Percentiles rank a stretch among this genome's conserved stretches.
These are phyloP conservation scores for Citropsis articulata DNA, from an alignment of 345 rosid genomes.

Conservation along the genomic window DNA sequence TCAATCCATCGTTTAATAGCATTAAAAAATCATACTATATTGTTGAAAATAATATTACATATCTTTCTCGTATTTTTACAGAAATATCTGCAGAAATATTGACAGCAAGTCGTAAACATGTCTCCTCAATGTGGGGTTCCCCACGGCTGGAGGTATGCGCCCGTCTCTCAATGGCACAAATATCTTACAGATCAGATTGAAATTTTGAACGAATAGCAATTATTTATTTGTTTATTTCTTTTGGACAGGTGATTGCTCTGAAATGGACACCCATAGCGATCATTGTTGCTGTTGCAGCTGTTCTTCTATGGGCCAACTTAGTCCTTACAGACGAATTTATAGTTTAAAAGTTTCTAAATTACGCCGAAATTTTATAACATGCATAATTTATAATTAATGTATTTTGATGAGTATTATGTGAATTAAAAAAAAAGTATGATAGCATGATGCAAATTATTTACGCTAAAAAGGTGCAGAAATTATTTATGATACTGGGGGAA, in stretches of 20 bases:
- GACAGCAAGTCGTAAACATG: constrained; percentile 5
- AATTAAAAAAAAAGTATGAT: no score
- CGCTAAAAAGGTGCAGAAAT: no score
- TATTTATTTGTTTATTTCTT: not conserved
- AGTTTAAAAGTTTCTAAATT: constrained; percentile 22
- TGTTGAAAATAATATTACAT: not conserved
- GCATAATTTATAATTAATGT: no score
- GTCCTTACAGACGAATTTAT: constrained; percentile 36
- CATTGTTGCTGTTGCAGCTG: constrained; percentile 27
- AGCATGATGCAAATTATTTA: no score
- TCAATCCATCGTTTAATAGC: not conserved
- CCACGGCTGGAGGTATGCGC: constrained; percentile 40
- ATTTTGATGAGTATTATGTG: no score
- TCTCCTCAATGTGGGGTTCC: constrained; percentile 46
- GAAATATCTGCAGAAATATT: constrained; percentile 26
- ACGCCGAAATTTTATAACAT: not conserved
- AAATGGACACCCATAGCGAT: constrained; percentile 57
- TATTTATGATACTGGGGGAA: no score
- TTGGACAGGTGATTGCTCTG: constrained; percentile 44
- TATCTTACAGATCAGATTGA: no score
- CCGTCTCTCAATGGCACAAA: not conserved
- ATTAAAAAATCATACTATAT: not conserved
- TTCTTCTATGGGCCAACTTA: constrained; percentile 41
- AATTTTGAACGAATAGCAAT: not conserved
- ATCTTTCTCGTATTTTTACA: constrained; percentile 10